These are phyloP conservation scores for Irpex sp. DNA, from an alignment of 1,284 basidiomycete genomes.

Conservation along the genomic window DNA sequence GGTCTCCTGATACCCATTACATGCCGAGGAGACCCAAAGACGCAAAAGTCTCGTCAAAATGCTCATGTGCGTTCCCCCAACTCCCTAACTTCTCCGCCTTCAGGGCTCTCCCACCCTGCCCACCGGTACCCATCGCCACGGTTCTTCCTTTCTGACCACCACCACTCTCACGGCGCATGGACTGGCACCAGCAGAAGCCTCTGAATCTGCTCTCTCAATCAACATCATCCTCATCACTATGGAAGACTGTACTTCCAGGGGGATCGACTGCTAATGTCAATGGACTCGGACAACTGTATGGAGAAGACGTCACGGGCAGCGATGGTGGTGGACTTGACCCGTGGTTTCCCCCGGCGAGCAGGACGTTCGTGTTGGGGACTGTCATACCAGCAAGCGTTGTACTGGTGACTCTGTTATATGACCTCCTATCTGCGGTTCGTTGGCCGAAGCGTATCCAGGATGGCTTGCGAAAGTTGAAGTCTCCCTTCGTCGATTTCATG, in stretches of 20 bases:
- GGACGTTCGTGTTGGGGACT: slow-evolving; percentile 22
- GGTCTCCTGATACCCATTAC: not conserved
- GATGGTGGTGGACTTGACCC: not conserved
- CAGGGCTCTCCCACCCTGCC: not conserved
- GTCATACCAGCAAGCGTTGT: slow-evolving; percentile 33
- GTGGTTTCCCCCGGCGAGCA: slow-evolving; percentile 9
- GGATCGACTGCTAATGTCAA: not conserved
- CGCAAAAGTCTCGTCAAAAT: not conserved
- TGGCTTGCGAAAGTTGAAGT: slow-evolving; percentile 27
- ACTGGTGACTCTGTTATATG: slow-evolving; percentile 20
- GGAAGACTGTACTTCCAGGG: not conserved
- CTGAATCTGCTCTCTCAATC: no score
- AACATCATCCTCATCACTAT: no score
- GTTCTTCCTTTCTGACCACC: slow-evolving; percentile 3
- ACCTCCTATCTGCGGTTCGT: slow-evolving; percentile 2
- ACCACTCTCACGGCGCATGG: slow-evolving; percentile 1
- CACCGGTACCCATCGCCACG: not conserved
- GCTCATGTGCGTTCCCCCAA: not conserved
- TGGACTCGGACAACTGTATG: not conserved
- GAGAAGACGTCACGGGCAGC: not conserved
- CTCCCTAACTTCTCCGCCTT: not conserved
- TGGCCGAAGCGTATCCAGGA: slow-evolving; percentile 23
- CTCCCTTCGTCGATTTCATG: slow-evolving; percentile 53
- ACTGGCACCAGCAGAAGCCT: not conserved
- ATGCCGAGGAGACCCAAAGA: not conserved